phyloP scores from a whole-genome alignment of 352 stramenopile genomes.

The Pilasporangium apinafurcum region DNA sequence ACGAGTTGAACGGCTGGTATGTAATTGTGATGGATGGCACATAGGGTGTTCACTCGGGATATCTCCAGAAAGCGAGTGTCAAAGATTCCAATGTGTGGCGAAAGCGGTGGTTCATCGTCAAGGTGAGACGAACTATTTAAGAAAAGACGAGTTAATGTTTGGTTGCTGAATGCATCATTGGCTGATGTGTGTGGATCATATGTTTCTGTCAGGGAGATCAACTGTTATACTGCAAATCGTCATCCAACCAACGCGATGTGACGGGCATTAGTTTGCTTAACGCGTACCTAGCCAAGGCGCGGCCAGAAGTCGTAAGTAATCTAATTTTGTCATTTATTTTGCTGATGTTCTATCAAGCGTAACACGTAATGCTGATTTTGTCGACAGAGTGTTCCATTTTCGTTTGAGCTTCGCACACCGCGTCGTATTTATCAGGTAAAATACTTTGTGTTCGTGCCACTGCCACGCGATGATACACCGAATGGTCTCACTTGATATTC shows the following conservation, averaged over 20 bases:
- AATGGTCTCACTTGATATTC: neutral
- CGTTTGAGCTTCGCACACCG: constrained; percentile 75
- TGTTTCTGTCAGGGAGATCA: constrained; percentile 45
- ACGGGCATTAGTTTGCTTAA: constrained; percentile 76
- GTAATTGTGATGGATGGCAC: neutral
- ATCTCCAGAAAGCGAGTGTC: constrained; percentile 77
- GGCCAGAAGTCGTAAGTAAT: constrained; percentile 59
- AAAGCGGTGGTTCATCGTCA: constrained; percentile 84
- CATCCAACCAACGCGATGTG: constrained; percentile 76
- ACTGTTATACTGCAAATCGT: constrained; percentile 80
- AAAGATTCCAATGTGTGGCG: constrained; percentile 76
- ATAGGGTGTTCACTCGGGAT: constrained; percentile 68
- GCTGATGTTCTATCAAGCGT: neutral
- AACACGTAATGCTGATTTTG: neutral
- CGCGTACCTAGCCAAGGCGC: constrained; percentile 64
- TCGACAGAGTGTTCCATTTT: constrained; percentile 54
- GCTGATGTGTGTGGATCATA: neutral
- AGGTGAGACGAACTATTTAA: too few relatives aligned
- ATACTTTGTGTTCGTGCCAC: neutral
- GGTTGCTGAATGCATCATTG: neutral
- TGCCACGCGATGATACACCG: too few relatives aligned
- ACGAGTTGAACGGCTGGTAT: too few relatives aligned
- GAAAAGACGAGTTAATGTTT: too few relatives aligned
- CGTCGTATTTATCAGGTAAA: constrained; percentile 63
- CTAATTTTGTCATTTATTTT: neutral